Percentiles rank a stretch among this genome's conserved stretches.
These are phyloP conservation scores for Sporisorium exsertum DNA, from an alignment of 1,284 basidiomycete genomes.

Conservation along the genomic window DNA sequence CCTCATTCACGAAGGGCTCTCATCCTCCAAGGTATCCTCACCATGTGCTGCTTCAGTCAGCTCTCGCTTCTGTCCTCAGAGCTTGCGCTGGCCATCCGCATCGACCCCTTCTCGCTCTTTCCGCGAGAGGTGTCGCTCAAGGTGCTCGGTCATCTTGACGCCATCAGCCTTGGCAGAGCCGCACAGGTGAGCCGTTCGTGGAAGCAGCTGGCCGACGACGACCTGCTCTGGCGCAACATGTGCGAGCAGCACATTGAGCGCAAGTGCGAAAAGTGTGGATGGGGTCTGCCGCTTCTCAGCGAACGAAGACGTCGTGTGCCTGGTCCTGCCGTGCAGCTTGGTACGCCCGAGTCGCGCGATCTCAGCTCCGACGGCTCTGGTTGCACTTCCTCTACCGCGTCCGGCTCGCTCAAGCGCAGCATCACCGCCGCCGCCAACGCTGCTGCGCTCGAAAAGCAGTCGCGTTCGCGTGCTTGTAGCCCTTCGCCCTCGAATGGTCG, in stretches of 20 bases:
- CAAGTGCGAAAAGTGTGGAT: slow-evolving; percentile 96
- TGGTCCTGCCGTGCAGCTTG: slow-evolving; percentile 46
- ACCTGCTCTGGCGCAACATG: slow-evolving; percentile 94
- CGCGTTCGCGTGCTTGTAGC: slow-evolving; percentile 48
- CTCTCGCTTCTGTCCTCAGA: slow-evolving; percentile 96
- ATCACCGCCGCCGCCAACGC: slow-evolving; percentile 68
- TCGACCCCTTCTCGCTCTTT: slow-evolving; percentile 89
- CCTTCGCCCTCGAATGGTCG: slow-evolving; percentile 31
- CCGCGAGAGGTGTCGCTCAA: slow-evolving; percentile 91
- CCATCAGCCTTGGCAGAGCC: slow-evolving; percentile 92
- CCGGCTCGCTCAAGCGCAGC: slow-evolving; percentile 62
- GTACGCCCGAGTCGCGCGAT: slow-evolving; percentile 52
- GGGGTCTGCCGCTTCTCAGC: slow-evolving; percentile 88
- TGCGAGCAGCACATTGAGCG: slow-evolving; percentile 99
- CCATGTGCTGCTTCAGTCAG: slow-evolving; percentile 99
- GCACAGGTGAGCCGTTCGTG: slow-evolving; percentile 91
- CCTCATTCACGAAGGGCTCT: slow-evolving; percentile 88
- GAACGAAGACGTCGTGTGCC: slow-evolving; percentile 76
- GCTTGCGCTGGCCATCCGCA: slow-evolving; percentile 86
- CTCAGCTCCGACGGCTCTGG: slow-evolving; percentile 60
- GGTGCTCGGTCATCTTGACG: slow-evolving; percentile 91
- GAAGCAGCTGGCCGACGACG: slow-evolving; percentile 92
- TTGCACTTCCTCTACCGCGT: slow-evolving; percentile 20
- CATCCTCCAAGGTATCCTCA: slow-evolving; percentile 94
- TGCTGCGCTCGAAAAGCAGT: slow-evolving; percentile 64